Percentiles rank a stretch among this genome's conserved stretches.
These are phyloP conservation scores for Saccharum spontaneum DNA, from an alignment of 176 grass and related monocot genomes.

Conservation along the genomic window DNA sequence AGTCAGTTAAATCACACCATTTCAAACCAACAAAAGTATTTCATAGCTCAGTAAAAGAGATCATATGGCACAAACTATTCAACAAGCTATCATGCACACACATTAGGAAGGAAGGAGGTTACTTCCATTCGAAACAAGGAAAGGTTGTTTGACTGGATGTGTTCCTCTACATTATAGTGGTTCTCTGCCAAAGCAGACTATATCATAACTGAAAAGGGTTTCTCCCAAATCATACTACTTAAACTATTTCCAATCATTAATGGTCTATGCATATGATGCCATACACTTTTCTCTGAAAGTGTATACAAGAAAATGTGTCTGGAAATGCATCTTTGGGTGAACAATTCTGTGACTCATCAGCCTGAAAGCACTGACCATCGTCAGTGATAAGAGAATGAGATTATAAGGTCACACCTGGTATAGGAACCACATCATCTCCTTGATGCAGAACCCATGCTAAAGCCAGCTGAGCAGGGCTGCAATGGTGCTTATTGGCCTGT, in stretches of 20 bases:
- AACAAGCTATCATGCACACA: not conserved
- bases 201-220: not conserved
- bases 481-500: constrained; percentile 62
- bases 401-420: constrained; percentile 48
- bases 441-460: constrained; percentile 77
- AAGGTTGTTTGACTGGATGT: not conserved
- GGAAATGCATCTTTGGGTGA: too few species aligned
- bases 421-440: constrained; percentile 74
- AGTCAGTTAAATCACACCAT: not conserved
- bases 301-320: too few species aligned
- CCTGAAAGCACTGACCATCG: not conserved
- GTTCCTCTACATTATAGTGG: not conserved
- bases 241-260: not conserved
- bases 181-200: not conserved
- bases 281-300: too few species aligned
- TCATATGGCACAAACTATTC: not conserved
- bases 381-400: not conserved
- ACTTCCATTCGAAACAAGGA: not conserved
- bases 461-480: constrained; percentile 67
- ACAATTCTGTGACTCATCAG: not conserved
- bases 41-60: not conserved
- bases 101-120: not conserved
- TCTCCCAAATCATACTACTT: not conserved
- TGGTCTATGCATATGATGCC: too few species aligned
- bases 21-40: not conserved